Base-by-base conservation (phyloP, 345 rosid genomes). In the Geranium rotundifolium region DNA sequence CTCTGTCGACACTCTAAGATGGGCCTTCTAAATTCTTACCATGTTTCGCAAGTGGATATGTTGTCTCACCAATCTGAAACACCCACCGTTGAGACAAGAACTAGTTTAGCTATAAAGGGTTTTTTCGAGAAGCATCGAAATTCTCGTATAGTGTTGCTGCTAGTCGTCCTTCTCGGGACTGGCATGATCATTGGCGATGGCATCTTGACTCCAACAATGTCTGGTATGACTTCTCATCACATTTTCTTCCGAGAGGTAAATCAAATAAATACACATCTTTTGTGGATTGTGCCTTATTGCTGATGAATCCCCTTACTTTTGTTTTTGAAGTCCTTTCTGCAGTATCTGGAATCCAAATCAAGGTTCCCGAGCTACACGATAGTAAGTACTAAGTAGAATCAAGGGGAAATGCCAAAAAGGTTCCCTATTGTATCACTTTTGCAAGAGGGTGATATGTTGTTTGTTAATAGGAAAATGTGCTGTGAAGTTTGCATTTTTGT, bases 171-270 rank as follows among this genome's bases (percentile, higher is more conserved):
- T 41, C 70, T 80, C 6, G 84, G 80, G n/a, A 74, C 79, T 61
- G 62, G 77, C 58, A 69, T 76, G 80, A 68, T 80, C 67, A 76
- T 76, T 59, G 74, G 72, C 46, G 80, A 76, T 67, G 83, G 83
- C 23, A 57, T 76, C 60, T 64, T 80, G 37, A 73, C 75, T 54
- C 76, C 80, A 58, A 57, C 79, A n/a, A 74, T 80, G 75, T 73
- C 83, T 7, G 80, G 83, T 70, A 73, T 9, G 55, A 30, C 4
- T 63, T 58, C 59, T 17, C 2, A 19, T 59, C 10, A 50, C 7
- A 19, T 23, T 30, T 14, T 17, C 27, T 23, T 23, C 27, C 0
- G 19, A 20, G 13, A 3, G 56, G 46, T 56, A 13, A 30, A 15
- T 16, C 2, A 57, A 27, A 8, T 1, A 17, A 4, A 30, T 23